These are phyloP conservation scores for Talaromyces sp. DNA, from an alignment of 2,329 filamentous ascomycete species.

Conservation along the genomic window DNA sequence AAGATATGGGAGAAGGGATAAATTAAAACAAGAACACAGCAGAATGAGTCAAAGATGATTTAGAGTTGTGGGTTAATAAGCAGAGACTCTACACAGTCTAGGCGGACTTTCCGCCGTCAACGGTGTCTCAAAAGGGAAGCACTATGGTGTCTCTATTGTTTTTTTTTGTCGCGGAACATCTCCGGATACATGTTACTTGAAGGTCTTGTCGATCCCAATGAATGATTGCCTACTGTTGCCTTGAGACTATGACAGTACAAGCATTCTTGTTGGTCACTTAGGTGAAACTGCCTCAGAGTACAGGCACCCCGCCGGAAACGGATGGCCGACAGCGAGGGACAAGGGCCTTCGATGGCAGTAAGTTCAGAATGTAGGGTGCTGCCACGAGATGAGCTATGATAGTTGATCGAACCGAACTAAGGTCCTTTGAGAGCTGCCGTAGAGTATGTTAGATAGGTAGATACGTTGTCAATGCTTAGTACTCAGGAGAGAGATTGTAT, in stretches of 20 bases:
- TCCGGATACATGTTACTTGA: neutral
- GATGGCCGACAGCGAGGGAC: neutral
- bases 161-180: neutral
- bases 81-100: neutral
- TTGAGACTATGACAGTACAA: neutral
- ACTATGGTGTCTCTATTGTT: neutral
- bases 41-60: neutral
- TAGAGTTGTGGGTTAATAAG: conserved; percentile 1
- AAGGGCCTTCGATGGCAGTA: neutral
- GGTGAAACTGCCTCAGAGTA: conserved; percentile 1
- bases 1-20: neutral
- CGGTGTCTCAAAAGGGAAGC: conserved; percentile 17
- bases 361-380: neutral
- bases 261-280: neutral
- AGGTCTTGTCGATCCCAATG: neutral
- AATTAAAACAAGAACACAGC: neutral
- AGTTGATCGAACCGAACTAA: neutral
- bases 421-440: neutral
- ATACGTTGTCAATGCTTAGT: neutral
- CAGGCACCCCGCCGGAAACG: conserved; percentile 11
- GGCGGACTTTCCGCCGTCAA: neutral
- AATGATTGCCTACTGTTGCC: neutral
- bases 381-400: neutral
- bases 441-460: neutral
- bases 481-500: neutral